Percentiles rank a stretch among this genome's conserved stretches.
Conservation (phyloP, 306 rosid genomes). For the Prunus fruticosa region DNA sequence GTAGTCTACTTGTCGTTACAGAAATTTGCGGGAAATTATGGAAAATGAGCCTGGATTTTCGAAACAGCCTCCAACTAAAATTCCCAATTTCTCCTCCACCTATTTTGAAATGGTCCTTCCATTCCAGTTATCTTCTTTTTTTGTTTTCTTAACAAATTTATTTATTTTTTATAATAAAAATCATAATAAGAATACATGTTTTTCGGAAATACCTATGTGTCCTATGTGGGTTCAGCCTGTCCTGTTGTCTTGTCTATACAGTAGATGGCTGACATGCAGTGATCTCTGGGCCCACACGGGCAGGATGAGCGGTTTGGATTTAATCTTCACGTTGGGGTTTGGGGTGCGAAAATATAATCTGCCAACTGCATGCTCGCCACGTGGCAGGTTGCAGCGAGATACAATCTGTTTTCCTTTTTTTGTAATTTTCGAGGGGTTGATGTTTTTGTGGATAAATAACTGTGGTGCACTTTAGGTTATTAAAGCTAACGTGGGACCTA, state of each 20-base stretch:
- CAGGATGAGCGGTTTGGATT: neutral
- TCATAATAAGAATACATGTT: neutral
- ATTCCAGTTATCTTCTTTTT: neutral
- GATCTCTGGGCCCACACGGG: neutral
- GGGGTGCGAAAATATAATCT: constrained; percentile 3
- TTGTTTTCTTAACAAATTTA: neutral
- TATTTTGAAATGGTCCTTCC: constrained; percentile 9
- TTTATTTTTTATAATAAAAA: neutral
- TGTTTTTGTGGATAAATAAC: neutral
- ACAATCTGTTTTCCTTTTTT: too few species aligned
- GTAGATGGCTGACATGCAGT: neutral
- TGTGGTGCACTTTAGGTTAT: neutral
- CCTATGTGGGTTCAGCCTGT: neutral
- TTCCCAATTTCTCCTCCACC: constrained; percentile 7
- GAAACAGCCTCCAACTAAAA: constrained; percentile 14
- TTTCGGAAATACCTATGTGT: constrained; percentile 23
- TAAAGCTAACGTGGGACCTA: neutral
- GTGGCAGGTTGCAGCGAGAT: neutral
- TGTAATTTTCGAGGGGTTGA: neutral
- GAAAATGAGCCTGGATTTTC: constrained; percentile 39
- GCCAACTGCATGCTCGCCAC: constrained; percentile 16
- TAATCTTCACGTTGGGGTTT: neutral
- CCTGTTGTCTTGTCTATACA: neutral
- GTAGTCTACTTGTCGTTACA: constrained; percentile 30
- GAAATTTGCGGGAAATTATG: constrained; percentile 34